Conservation (phyloP, 1,284 basidiomycete genomes). For the Ustilago bromivora region DNA sequence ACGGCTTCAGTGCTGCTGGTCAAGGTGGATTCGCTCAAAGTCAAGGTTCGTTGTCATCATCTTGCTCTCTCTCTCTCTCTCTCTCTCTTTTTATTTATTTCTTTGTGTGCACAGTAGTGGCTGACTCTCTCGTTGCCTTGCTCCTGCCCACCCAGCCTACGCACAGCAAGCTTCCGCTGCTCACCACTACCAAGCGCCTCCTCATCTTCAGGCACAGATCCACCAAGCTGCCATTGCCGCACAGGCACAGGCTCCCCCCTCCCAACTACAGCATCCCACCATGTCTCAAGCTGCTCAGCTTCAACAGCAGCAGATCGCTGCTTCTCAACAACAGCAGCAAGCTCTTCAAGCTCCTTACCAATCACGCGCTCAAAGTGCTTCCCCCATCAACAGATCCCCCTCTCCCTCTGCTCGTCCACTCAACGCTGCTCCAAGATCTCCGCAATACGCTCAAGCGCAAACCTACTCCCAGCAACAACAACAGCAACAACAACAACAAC, state of each 20-base stretch:
- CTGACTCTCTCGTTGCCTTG: no score
- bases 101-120: no score
- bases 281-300: conserved; percentile 62
- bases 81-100: neutral
- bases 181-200: conserved; percentile 43
- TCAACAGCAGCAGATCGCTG: conserved; percentile 62
- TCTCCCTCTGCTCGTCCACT: conserved; percentile 46
- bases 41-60: conserved; percentile 54
- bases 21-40: conserved; percentile 65
- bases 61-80: neutral
- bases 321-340: conserved; percentile 41
- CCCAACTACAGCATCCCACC: conserved; percentile 64
- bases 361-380: conserved; percentile 13
- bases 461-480: conserved; percentile 37
- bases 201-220: conserved; percentile 62
- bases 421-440: conserved; percentile 34
- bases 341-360: conserved; percentile 48
- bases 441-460: conserved; percentile 47
- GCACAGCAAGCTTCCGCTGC: conserved; percentile 50
- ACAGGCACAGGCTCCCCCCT: conserved; percentile 63
- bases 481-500: conserved; percentile 26
- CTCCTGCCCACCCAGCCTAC: conserved; percentile 40
- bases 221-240: conserved; percentile 62
- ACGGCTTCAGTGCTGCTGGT: conserved; percentile 57
- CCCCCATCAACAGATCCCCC: conserved; percentile 44